Conservation (phyloP, 192 early-diverging fungal species). For the Backusella australiensis region DNA sequence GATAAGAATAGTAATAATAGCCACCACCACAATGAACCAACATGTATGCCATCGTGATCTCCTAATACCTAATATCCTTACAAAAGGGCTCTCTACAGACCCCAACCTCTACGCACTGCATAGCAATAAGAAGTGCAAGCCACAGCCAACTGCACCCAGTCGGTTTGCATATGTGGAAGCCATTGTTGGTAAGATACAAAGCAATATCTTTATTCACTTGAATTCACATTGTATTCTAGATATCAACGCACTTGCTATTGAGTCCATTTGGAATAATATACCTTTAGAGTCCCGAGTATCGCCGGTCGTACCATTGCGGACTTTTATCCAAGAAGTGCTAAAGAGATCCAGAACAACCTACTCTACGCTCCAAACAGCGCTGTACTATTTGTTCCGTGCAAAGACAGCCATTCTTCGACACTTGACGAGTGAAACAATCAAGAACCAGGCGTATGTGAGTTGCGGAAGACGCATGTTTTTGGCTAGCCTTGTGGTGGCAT, state of each 20-base stretch:
- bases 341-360: constrained; percentile 75
- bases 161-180: constrained; percentile 29
- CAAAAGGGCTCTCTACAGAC: constrained; percentile 1
- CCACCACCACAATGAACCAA: background rate
- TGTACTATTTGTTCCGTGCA: constrained; percentile 65
- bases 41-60: background rate
- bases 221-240: constrained; percentile 32
- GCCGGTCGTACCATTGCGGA: constrained; percentile 53
- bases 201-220: background rate
- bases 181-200: constrained; percentile 16
- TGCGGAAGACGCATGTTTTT: constrained; percentile 86
- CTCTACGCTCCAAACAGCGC: constrained; percentile 75
- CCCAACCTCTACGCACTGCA: constrained; percentile 2
- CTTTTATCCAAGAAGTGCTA: constrained; percentile 73
- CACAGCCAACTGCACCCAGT: background rate
- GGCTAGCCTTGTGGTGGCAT: constrained; percentile 80
- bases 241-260: constrained; percentile 55
- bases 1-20: background rate
- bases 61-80: background rate
- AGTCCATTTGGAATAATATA: constrained; percentile 47
- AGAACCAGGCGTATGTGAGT: constrained; percentile 41
- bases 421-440: constrained; percentile 4
- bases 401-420: constrained; percentile 25
- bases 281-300: constrained; percentile 29
- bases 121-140: background rate